Evolutionary conservation across 805 yeast genomes (phyloP), one percentile per base, ranked within the genome.

Genomic region (Wickerhamomyces chaumierensis): DNA sequence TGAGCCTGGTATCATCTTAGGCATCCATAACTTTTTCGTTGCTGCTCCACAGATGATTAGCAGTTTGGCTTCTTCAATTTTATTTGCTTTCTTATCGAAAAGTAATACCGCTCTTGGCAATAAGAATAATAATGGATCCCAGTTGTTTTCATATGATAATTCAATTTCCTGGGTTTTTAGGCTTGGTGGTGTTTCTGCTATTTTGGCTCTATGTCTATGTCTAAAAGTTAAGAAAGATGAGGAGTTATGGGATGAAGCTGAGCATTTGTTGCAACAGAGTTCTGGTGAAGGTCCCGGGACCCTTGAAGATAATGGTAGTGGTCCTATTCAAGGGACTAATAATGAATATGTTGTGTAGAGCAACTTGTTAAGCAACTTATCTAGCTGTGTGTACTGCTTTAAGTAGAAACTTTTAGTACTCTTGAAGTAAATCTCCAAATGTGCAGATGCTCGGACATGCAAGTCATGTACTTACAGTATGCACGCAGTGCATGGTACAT

Each of bases 131-230:
- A 11, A 21, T 21, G 25, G 25, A 21, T n/a, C n/a, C n/a, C n/a
- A n/a, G n/a, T n/a, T n/a, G n/a, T n/a, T 21, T 9, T 9, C 6
- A 13, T 60, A 49, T 39, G 73, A 69, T 45, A 55, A 57, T 34
- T 65, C 73, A 21, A 47, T 74, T 29, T 76, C 69, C 1, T 74
- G 80, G 81, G 73, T 71, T 2, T 74, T 72, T 50, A 52, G 78
- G 38, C 58, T 72, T 40, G 77, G 79, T 2, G 81, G 80, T 0
- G 19, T 72, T 2, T 62, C 70, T 18, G 58, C 77, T 3, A 43
- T 70, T 14, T 67, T 68, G 3, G 78, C 81, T 0, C 52, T 64
- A 11, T 40, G 61, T 14, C 39, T 68, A 11, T 66, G 73, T 45
- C 42, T 57, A n/a, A 58, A 48, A 41, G 61, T 73, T n/a, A 68